A percentile compares a stretch with the other conserved stretches of the same genome.
Conservation (phyloP, 306 rosid genomes). For the Gillenia trifoliata region DNA sequence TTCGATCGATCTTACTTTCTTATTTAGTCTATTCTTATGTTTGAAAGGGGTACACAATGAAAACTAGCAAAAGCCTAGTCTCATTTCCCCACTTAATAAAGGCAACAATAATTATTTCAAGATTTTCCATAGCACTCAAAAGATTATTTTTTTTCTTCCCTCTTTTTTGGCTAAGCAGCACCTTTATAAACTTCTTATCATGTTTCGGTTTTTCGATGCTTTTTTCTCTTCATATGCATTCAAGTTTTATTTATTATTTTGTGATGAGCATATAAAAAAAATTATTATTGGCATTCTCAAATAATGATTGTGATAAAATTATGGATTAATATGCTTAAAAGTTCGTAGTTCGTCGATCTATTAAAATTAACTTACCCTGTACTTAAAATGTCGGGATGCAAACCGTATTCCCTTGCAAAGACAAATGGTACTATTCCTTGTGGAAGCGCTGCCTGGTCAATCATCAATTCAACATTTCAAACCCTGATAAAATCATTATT, state of each 20-base stretch:
- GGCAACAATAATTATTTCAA: background rate
- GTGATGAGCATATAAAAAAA: too few species aligned
- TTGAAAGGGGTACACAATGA: background rate
- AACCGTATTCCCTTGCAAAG: constrained; percentile 41
- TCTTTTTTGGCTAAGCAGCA: background rate
- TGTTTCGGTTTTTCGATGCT: too few species aligned
- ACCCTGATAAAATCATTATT: background rate
- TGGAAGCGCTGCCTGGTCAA: constrained; percentile 41
- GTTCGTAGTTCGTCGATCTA: too few species aligned
- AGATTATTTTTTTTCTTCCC: background rate
- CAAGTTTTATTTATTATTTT: too few species aligned
- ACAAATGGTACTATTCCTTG: constrained; percentile 49
- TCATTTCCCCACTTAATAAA: too few species aligned
- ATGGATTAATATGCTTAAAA: too few species aligned
- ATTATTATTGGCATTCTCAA: too few species aligned
- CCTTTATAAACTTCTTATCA: background rate
- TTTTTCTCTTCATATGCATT: too few species aligned
- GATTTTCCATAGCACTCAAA: background rate
- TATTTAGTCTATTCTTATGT: background rate
- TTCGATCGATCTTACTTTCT: too few species aligned
- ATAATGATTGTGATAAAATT: too few species aligned
- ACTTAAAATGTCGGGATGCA: constrained; percentile 43
- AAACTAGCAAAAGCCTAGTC: background rate
- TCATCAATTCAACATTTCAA: background rate
- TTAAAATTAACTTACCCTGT: constrained; percentile 29